Evolutionary conservation across 1,284 basidiomycete species (phyloP).

Genomic region (Cryptococcus neoformans): DNA sequence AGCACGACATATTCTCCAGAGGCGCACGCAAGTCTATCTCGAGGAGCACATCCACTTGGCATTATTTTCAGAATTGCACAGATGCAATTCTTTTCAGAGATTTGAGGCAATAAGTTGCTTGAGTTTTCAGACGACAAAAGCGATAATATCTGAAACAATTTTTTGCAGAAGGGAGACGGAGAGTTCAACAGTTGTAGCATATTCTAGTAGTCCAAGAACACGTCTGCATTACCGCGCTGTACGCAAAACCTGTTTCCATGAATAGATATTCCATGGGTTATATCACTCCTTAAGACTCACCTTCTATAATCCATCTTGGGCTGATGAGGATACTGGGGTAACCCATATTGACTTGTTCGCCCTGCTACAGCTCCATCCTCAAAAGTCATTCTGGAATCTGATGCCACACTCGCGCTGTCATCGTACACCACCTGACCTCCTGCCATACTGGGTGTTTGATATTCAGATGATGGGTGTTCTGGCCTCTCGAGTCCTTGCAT

Average conservation of each 20-base stretch:
- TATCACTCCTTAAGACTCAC: conserved; percentile 12
- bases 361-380: conserved; percentile 56
- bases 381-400: conserved; percentile 30
- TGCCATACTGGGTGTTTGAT: conserved; percentile 7
- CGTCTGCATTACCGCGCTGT: conserved; percentile 37
- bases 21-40: no score
- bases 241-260: conserved; percentile 23
- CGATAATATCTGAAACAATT: no score
- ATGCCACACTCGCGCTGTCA: conserved; percentile 27
- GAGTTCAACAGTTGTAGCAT: no score
- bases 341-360: conserved; percentile 55
- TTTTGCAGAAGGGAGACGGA: no score
- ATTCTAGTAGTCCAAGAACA: conserved; percentile 27
- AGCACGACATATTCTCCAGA: no score
- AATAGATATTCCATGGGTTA: not conserved
- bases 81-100: no score
- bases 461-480: not conserved
- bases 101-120: no score
- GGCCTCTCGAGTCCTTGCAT: conserved; percentile 12
- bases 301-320: conserved; percentile 32
- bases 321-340: conserved; percentile 32
- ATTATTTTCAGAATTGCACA: no score
- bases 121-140: no score
- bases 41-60: no score
- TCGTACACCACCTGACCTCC: conserved; percentile 18